These are phyloP conservation scores for Auxenochlorella pyrenoidosa DNA, from an alignment of 139 green algal species.

Conservation along the genomic window DNA sequence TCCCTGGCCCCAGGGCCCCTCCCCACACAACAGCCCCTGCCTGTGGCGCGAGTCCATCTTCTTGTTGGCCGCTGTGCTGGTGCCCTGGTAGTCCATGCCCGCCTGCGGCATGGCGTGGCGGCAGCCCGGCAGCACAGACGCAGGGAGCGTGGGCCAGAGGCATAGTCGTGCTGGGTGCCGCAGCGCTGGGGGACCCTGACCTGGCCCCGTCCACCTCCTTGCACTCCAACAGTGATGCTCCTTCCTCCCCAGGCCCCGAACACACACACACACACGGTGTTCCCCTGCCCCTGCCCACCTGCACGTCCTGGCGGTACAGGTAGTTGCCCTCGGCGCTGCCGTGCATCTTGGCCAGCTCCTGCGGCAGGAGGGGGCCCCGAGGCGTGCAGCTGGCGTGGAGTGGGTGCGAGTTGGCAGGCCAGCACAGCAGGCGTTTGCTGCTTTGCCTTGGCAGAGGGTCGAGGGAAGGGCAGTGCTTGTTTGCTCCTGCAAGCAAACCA, in stretches of 20 bases:
- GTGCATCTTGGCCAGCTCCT: neutral
- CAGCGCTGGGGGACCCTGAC: neutral
- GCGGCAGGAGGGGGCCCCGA: neutral
- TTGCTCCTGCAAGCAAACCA: neutral
- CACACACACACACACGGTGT: too few species aligned
- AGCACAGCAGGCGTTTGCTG: neutral
- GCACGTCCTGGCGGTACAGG: neutral
- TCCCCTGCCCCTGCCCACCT: neutral
- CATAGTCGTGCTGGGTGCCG: too few species aligned
- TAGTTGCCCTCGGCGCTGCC: neutral
- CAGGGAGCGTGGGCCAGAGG: too few species aligned
- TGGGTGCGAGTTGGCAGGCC: neutral
- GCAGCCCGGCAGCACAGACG: neutral
- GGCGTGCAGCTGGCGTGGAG: neutral
- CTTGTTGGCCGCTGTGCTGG: conserved; percentile 17
- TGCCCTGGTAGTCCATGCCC: neutral
- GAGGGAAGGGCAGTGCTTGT: neutral
- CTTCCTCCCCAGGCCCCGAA: too few species aligned
- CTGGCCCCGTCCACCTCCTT: neutral
- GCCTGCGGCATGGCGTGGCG: neutral
- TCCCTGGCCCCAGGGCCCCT: neutral
- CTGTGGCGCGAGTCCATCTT: conserved; percentile 23
- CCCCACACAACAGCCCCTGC: neutral
- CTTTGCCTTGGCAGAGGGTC: neutral
- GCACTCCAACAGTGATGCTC: neutral